Evolutionary conservation across 2,329 filamentous ascomycete genomes (phyloP).

Genomic region (Scedosporium dehoogii): DNA sequence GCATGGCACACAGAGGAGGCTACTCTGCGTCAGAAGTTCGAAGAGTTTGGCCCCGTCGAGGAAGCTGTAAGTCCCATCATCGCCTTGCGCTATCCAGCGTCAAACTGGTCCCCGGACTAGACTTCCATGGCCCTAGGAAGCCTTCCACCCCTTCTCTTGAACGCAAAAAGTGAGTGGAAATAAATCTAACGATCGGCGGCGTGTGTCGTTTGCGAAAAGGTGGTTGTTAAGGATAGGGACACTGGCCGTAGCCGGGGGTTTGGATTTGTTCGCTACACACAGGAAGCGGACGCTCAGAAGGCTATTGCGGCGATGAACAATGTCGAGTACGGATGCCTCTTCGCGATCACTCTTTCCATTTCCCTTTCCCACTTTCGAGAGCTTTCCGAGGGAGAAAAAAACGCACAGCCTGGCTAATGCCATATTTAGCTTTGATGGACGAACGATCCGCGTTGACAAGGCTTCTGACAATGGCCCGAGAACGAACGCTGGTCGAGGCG

Average conservation of each 20-base stretch:
- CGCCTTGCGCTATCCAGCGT: not conserved
- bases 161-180: not conserved
- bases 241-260: constrained; percentile 95
- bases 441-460: constrained; percentile 90
- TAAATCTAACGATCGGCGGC: constrained; percentile 1
- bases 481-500: constrained; percentile 43
- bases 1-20: constrained; percentile 95
- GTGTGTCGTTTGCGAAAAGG: constrained; percentile 39
- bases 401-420: not conserved
- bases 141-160: not conserved
- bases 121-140: not conserved
- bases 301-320: constrained; percentile 79
- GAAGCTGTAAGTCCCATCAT: constrained; percentile 68
- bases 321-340: constrained; percentile 57
- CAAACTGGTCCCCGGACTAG: not conserved
- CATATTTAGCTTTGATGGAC: constrained; percentile 70
- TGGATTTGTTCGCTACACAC: constrained; percentile 84
- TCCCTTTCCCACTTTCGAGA: constrained; percentile 10
- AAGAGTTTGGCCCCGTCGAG: constrained; percentile 81
- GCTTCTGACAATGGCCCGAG: constrained; percentile 70
- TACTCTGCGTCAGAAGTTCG: constrained; percentile 81
- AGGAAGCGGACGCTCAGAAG: constrained; percentile 64
- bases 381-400: not conserved
- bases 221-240: constrained; percentile 95
- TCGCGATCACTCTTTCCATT: constrained; percentile 1